Percentiles rank a stretch among this genome's conserved stretches.
phyloP scores from a whole-genome alignment of 495 filamentous ascomycete species.

The Cercophora scortea region DNA sequence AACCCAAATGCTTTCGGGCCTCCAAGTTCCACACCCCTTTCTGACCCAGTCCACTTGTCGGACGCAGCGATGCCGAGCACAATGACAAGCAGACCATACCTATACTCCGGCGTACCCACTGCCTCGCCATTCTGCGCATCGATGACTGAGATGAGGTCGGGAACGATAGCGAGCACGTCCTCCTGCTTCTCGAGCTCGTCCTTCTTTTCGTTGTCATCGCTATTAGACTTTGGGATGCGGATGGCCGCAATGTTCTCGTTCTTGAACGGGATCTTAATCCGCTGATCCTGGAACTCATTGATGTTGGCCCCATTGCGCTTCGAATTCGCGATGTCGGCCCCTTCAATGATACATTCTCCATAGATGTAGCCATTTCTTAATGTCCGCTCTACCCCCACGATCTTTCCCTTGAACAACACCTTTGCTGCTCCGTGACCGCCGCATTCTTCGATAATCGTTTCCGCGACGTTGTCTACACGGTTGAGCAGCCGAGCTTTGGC shows the following conservation, averaged over 20 bases:
- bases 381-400: conserved; percentile 47
- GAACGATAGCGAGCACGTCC: conserved; percentile 47
- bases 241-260: conserved; percentile 57
- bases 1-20: conserved; percentile 46
- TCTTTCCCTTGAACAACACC: conserved; percentile 55
- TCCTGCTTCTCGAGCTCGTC: conserved; percentile 25
- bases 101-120: conserved; percentile 54
- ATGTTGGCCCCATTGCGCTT: neutral
- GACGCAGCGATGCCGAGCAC: conserved; percentile 51
- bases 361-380: conserved; percentile 48
- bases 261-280: conserved; percentile 53
- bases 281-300: conserved; percentile 19
- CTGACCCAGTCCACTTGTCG: conserved; percentile 46
- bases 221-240: conserved; percentile 13
- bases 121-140: conserved; percentile 53
- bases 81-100: conserved; percentile 50
- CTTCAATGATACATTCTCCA: conserved; percentile 47
- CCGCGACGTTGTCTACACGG: conserved; percentile 40
- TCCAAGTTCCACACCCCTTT: conserved; percentile 42
- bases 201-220: neutral
- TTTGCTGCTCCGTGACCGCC: conserved; percentile 43
- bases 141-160: conserved; percentile 54
- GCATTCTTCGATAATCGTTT: conserved; percentile 49
- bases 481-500: conserved; percentile 39
- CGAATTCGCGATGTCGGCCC: conserved; percentile 22